These are phyloP conservation scores for Podospora pseudoanserina DNA, from an alignment of 495 filamentous ascomycete genomes.

Conservation along the genomic window DNA sequence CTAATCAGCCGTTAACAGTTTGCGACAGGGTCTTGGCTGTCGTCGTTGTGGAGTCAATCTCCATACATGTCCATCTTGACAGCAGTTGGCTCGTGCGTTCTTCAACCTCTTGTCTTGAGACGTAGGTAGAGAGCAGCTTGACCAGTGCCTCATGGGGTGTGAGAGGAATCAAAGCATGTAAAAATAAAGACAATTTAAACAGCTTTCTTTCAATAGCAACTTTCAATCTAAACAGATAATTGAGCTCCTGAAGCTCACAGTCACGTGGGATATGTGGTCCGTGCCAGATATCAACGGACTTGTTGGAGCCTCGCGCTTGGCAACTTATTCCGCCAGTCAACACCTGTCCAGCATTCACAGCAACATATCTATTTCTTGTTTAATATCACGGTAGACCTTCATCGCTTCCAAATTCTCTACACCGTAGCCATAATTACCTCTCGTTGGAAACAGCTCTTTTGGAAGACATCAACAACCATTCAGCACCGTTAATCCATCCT, in stretches of 20 bases:
- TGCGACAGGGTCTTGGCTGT: slow-evolving; percentile 2
- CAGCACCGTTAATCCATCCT: background rate
- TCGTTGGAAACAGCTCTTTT: background rate
- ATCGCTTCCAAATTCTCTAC: background rate
- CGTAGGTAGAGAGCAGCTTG: background rate
- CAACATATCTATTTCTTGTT: too few species aligned
- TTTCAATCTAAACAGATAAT: background rate
- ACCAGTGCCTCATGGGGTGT: background rate
- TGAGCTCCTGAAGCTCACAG: background rate
- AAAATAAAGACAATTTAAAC: background rate
- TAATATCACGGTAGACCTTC: background rate
- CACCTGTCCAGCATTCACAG: too few species aligned
- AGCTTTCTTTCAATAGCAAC: background rate
- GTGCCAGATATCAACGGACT: background rate
- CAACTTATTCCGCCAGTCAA: background rate
- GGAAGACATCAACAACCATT: background rate
- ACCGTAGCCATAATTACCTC: background rate
- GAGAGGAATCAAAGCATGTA: background rate
- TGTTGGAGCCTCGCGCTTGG: background rate
- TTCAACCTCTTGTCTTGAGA: background rate
- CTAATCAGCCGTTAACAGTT: background rate
- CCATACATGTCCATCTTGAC: background rate
- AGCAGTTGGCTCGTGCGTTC: slow-evolving; percentile 1
- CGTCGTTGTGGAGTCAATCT: background rate
- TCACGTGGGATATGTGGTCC: background rate